Evolutionary conservation across 768 basidiomycete genomes (phyloP).

Genomic region (Leccinum arenicola): DNA sequence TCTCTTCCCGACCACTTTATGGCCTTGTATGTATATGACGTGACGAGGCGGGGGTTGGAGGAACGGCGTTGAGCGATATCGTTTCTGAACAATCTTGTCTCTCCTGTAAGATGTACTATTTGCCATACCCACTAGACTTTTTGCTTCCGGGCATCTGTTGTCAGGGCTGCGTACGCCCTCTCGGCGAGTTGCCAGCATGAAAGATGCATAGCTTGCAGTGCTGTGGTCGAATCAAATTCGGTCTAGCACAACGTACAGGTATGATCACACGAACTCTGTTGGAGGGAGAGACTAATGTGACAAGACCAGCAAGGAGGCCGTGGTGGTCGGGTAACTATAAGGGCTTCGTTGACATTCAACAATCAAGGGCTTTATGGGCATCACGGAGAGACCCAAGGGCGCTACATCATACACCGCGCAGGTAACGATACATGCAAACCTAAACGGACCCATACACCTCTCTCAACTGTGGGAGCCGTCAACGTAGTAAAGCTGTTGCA

Average conservation of each 20-base stretch:
- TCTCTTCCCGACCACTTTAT: conserved; percentile 1
- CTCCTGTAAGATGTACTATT: conserved; percentile 22
- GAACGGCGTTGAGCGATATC: conserved; percentile 15
- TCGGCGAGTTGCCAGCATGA: neutral
- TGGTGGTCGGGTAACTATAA: conserved; percentile 1
- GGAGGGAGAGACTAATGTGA: neutral
- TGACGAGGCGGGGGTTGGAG: conserved; percentile 16
- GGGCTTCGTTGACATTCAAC: neutral
- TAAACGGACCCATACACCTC: conserved; percentile 2
- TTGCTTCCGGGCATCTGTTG: neutral
- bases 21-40: conserved; percentile 24
- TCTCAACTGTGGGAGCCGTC: conserved; percentile 10
- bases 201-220: neutral
- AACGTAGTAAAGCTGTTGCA: neutral
- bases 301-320: neutral
- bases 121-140: conserved; percentile 28
- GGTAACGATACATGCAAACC: conserved; percentile 6
- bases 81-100: conserved; percentile 19
- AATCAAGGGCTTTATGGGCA: conserved; percentile 3
- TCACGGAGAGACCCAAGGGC: neutral
- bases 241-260: neutral
- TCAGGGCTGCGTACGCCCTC: neutral
- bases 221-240: neutral
- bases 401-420: conserved; percentile 1
- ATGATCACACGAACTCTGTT: neutral